phyloP scores from a whole-genome alignment of 768 basidiomycete species.

The Suillus cothurnatus region DNA sequence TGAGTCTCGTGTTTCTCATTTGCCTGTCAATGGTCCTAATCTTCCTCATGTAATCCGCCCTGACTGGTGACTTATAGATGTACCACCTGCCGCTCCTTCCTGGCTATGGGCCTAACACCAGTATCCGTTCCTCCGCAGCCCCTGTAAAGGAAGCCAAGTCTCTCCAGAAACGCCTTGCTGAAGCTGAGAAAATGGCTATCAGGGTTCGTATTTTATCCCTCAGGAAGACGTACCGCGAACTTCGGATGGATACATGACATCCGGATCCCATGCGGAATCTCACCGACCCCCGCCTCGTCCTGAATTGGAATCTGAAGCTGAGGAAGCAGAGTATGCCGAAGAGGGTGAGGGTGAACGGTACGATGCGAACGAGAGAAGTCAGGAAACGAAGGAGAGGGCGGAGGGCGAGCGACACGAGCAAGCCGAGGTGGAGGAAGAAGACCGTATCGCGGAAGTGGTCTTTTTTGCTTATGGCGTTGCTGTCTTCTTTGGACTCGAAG shows the following conservation, averaged over 20 bases:
- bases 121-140: slow-evolving; percentile 80
- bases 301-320: slow-evolving; percentile 17
- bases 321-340: slow-evolving; percentile 12
- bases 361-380: slow-evolving; percentile 16
- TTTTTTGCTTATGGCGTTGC: slow-evolving; percentile 89
- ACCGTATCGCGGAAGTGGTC: slow-evolving; percentile 70
- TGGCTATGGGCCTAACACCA: slow-evolving; percentile 84
- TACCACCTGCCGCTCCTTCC: slow-evolving; percentile 91
- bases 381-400: slow-evolving; percentile 13
- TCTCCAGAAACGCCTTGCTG: slow-evolving; percentile 68
- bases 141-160: slow-evolving; percentile 55
- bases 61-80: slow-evolving; percentile 52
- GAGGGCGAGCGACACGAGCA: slow-evolving; percentile 10
- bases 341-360: slow-evolving; percentile 20
- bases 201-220: slow-evolving; percentile 76
- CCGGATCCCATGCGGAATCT: slow-evolving; percentile 40
- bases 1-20: slow-evolving; percentile 42
- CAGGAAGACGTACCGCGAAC: slow-evolving; percentile 31
- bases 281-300: slow-evolving; percentile 24
- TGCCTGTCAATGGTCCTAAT: background rate
- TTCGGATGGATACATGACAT: slow-evolving; percentile 66
- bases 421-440: slow-evolving; percentile 33
- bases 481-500: slow-evolving; percentile 88
- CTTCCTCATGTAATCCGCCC: slow-evolving; percentile 4
- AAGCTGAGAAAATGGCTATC: slow-evolving; percentile 88